Percentiles rank a stretch among this genome's conserved stretches.
phyloP scores from a whole-genome alignment of 2,329 filamentous ascomycete species.

The Canariomyces notabilis region DNA sequence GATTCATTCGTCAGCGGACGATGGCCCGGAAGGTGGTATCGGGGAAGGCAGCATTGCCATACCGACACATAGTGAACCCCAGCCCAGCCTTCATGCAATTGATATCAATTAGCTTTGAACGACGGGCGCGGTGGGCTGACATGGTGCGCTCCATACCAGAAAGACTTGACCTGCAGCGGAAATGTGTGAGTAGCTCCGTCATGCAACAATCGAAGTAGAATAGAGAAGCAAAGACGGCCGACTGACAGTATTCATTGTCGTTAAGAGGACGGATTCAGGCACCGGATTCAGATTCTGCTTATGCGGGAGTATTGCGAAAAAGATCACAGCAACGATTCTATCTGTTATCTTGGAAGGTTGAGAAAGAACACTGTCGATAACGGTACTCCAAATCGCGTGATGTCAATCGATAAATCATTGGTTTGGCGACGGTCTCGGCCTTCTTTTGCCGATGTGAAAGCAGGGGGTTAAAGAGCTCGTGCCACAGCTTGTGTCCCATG shows the following conservation, averaged over 20 bases:
- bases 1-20: constrained; percentile 16
- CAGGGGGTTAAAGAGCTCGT: background rate
- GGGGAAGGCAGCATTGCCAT: constrained; percentile 25
- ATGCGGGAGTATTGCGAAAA: background rate
- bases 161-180: constrained; percentile 52
- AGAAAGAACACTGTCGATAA: no score
- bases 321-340: background rate
- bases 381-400: background rate
- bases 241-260: constrained; percentile 52
- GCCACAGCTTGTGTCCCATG: background rate
- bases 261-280: background rate
- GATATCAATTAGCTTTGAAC: constrained; percentile 9
- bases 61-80: constrained; percentile 84
- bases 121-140: constrained; percentile 1
- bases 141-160: constrained; percentile 48
- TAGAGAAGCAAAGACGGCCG: background rate
- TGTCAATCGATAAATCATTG: background rate
- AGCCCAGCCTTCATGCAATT: constrained; percentile 65
- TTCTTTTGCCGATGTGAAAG: background rate
- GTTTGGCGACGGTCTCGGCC: background rate
- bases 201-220: background rate
- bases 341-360: no score
- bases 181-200: constrained; percentile 8
- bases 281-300: background rate
- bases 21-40: background rate